Base-by-base conservation (phyloP, 768 basidiomycete genomes). In the Lentinus tigrinus region DNA sequence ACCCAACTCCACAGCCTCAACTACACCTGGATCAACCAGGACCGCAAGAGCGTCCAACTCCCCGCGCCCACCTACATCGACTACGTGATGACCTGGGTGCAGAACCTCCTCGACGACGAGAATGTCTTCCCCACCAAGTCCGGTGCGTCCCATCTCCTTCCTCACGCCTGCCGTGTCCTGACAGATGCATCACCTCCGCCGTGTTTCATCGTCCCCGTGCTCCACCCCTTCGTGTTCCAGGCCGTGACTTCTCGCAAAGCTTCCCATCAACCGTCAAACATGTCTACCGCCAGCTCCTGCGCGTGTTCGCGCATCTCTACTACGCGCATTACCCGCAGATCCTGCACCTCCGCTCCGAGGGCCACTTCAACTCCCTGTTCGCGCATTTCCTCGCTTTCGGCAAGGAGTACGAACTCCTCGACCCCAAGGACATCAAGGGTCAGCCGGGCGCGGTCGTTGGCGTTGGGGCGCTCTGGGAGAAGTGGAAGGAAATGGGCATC, bases 341-440 rank as follows among this genome's bases (percentile, higher is more conserved):
- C 68, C 83, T 98, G 23, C 94, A 98, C 69, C 83, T 98, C 24
- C 91, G 93, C 39, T 87, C 90, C 10, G 96, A 98, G 69, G 92
- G 92, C 0, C 95, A 96, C 71, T 95, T 96, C 77, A 96, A 96
- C 72, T 96, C 94, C 3, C 85, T 98, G 37, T 98, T 98, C 72
- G 96, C 96, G 0, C 96, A 98, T 74, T 99, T 97, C 76, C 78
- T 98, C 50, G 94, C 95, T 0, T 98, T 98, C 66, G 96, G 96
- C 0, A 82, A 83, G 49, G 93, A 98, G 72, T 98, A 95, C 72
- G 92, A 98, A 67, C 71, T 98, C 58, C 71, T 98, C 63, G 93
- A 96, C 52, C 78, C 88, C 60, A 92, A 89, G 73, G 96, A 98
- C 70, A 84, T 97, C 69, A 89, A 83, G 60, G 91, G 91, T 1